Evolutionary conservation across 73 alveolate genomes (phyloP), one percentile per base, ranked within the genome.

Genomic region (Paramecium pentaurelia): DNA sequence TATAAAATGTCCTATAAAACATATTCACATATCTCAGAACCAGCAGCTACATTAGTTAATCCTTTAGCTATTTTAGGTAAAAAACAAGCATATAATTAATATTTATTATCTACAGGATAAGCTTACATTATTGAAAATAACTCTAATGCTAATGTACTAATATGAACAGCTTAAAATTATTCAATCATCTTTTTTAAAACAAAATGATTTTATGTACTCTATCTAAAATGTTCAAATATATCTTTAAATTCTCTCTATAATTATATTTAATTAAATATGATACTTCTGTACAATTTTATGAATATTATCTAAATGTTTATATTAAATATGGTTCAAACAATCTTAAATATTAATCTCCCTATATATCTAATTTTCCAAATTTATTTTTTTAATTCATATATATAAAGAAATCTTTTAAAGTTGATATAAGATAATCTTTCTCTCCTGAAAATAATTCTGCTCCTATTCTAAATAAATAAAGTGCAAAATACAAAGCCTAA

Each of bases 251-350:
- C 94, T 58, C 91, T 80, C 91, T 80, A 49, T 8, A 22, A 18
- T n/a, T 32, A 0, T 3, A 9, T 14, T 45, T 32, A 45, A 47
- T 3, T 14, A 16, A 11, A 75, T 25, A 42, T 8, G 10, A 16
- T 80, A 64, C 86, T 25, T 89, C 94, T 47, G 92, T 71, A 37
- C 94, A 89, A 60, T 89, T 89, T 71, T 89, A 58, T 71, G 92
- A 71, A 34, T 89, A 89, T 12, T 60, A 14, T 89, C 94, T 71
- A 28, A 89, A 89, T 45, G 91, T 64, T 30, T 77, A 47, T 7
- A 38, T 28, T 14, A 89, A 47, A 58, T 51, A 92, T 27, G 98
- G 98, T 60, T 95, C 97, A 88, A 96, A 96, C 14, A 96, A 42
- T 71, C 71, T 77, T 80, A 96, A 86, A 73, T 96, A 96, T 70